Base-by-base conservation (phyloP, 208 protist species). In the Leishmania aethiopica region DNA sequence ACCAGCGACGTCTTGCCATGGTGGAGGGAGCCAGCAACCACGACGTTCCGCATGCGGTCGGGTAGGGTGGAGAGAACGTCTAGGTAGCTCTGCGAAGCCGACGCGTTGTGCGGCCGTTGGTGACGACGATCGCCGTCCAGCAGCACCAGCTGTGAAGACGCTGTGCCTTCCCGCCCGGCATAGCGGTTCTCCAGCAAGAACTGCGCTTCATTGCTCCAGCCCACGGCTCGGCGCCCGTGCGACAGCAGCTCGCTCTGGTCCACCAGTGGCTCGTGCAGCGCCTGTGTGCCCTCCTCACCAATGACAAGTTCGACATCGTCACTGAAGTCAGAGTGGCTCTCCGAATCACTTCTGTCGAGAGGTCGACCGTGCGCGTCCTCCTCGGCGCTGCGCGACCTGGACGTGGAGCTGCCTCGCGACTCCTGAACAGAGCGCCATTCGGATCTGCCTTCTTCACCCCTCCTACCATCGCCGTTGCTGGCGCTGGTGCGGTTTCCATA, bases 1-100 rank as follows among this genome's bases (percentile, higher is more conserved):
- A 99, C 86, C 40, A 99, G 84, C 0, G 95, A 93, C 2, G 99
- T 99, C 90, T 99, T 99, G 77, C 99, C 99, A 85, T 99, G 98
- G 77, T 99, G 98, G 51, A 99, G 83, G 37, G 97, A 83, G 17
- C 99, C 99, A 47, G 98, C 84, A 35, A 99, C 47, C 25, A 88
- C 95, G 17, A 99, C 89, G 85, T 99, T 99, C 79, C 99, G 91
- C 69, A 99, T 92, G 8, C 98, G 88, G 17, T 91, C 78, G 15
- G 98, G 93, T 42, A 93, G 80, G 45, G 77, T 62, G 37, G 90
- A 79, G 8, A 96, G 45, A 8, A 90, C 64, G 59, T 92, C 88
- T 45, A 94, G 70, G 81, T 90, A 94, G 45, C 40, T 86, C 71
- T 83, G 82, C 37, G 72, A 64, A 49, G 55, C 37, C 66, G 78